Percentiles rank a stretch among this genome's conserved stretches.
Conservation (phyloP, 441 rosid species). For the Aquilaria agallochum region DNA sequence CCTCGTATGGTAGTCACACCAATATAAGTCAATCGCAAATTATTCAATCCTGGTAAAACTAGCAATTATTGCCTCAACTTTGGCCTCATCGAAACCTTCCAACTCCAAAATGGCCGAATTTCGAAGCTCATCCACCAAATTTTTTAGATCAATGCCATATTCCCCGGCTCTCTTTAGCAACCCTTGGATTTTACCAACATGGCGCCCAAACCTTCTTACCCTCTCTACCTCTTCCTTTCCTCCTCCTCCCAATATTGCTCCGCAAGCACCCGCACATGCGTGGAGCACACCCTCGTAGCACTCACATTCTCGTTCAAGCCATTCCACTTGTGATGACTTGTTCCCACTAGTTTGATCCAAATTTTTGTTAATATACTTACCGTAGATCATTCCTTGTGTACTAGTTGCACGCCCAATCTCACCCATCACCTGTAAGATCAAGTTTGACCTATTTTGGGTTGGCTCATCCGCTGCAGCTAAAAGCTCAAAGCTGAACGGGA, state of each 20-base stretch:
- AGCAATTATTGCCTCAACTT: slow-evolving; percentile 19
- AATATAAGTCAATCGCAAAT: too few relatives aligned
- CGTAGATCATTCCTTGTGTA: slow-evolving; percentile 34
- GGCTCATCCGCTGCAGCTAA: slow-evolving; percentile 21
- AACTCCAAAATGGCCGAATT: slow-evolving; percentile 27
- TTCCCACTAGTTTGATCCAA: background rate
- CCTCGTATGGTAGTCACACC: too few relatives aligned
- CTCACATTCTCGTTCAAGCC: slow-evolving; percentile 17
- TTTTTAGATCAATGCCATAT: background rate
- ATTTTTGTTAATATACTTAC: slow-evolving; percentile 24
- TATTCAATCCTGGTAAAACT: slow-evolving; percentile 6
- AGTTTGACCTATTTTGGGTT: slow-evolving; percentile 16
- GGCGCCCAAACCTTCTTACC: slow-evolving; percentile 38
- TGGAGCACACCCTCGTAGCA: slow-evolving; percentile 44
- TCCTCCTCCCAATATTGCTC: slow-evolving; percentile 64
- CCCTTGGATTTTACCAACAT: slow-evolving; percentile 42
- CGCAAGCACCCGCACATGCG: slow-evolving; percentile 52
- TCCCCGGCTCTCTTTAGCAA: slow-evolving; percentile 1
- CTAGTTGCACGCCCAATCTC: slow-evolving; percentile 49
- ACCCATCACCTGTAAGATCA: slow-evolving; percentile 30
- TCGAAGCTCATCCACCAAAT: slow-evolving; percentile 24
- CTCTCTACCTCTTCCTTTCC: slow-evolving; percentile 41
- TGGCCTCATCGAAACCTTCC: slow-evolving; percentile 27
- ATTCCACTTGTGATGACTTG: background rate
- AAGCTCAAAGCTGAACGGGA: slow-evolving; percentile 45